phyloP scores from a whole-genome alignment of 306 rosid genomes.

The Coriaria nepalensis region DNA sequence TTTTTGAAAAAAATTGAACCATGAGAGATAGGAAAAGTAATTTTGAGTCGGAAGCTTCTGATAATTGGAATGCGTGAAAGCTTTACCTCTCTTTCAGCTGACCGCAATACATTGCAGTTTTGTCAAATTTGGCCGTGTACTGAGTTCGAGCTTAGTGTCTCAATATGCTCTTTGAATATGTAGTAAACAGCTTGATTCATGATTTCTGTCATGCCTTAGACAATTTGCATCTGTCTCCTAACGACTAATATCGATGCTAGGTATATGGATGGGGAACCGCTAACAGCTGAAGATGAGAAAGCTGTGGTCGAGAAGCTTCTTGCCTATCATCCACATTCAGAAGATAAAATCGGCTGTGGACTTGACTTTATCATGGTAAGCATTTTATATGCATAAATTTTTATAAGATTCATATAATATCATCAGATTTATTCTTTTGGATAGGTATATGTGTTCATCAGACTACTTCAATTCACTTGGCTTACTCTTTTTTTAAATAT shows the following conservation, averaged over 20 bases:
- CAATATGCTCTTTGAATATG: no score
- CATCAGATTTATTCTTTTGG: not conserved
- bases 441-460: no score
- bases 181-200: no score
- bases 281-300: slow-evolving; percentile 52
- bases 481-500: no score
- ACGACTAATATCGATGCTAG: slow-evolving; percentile 17
- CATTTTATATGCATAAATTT: not conserved
- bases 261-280: slow-evolving; percentile 52
- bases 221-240: not conserved
- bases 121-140: no score
- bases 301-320: slow-evolving; percentile 54
- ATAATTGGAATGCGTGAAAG: not conserved
- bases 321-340: slow-evolving; percentile 58
- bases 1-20: not conserved
- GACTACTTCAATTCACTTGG: no score
- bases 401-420: not conserved
- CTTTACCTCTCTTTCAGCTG: no score
- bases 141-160: no score
- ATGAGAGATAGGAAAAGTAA: not conserved
- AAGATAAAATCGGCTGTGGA: slow-evolving; percentile 85
- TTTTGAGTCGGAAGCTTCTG: not conserved
- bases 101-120: no score
- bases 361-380: slow-evolving; percentile 72
- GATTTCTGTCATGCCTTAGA: not conserved